Evolutionary conservation across 2,329 filamentous ascomycete genomes (phyloP).

Genomic region (Immersiporthe knoxdaviesiana): DNA sequence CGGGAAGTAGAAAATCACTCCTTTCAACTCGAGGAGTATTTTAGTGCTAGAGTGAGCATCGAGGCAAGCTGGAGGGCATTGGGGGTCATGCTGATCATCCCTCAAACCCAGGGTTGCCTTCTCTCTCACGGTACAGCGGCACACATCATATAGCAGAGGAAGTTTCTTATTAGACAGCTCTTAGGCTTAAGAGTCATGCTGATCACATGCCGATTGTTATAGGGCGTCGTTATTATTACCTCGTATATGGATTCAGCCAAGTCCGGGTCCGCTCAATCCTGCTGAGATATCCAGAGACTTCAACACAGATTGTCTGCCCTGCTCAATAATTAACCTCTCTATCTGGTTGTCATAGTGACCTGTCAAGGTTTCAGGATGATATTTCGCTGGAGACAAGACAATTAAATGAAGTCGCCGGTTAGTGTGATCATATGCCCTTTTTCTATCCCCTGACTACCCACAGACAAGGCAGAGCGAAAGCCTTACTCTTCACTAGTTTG

Average conservation of each 20-base stretch:
- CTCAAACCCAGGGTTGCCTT: not conserved
- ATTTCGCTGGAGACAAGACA: not conserved
- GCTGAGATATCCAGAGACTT: too few species aligned
- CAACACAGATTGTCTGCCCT: too few species aligned
- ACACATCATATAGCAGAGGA: not conserved
- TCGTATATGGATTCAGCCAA: not conserved
- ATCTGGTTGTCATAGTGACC: not conserved
- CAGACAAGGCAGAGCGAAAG: not conserved
- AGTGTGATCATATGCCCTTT: not conserved
- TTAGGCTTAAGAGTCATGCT: not conserved
- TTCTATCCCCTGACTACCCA: not conserved
- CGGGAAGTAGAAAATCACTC: not conserved
- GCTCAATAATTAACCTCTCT: not conserved
- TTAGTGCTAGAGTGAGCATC: not conserved
- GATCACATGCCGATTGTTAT: not conserved
- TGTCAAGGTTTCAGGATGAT: not conserved
- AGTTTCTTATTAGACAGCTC: too few species aligned
- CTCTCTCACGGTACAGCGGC: not conserved
- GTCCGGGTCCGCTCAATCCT: not conserved
- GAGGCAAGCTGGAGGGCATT: not conserved
- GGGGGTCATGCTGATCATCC: not conserved
- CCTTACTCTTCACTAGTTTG: not conserved
- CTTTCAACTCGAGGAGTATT: not conserved
- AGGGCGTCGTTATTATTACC: not conserved
- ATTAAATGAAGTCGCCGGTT: not conserved